phyloP scores from a whole-genome alignment of 2,329 filamentous ascomycete genomes.

The Didymella keratinophila region DNA sequence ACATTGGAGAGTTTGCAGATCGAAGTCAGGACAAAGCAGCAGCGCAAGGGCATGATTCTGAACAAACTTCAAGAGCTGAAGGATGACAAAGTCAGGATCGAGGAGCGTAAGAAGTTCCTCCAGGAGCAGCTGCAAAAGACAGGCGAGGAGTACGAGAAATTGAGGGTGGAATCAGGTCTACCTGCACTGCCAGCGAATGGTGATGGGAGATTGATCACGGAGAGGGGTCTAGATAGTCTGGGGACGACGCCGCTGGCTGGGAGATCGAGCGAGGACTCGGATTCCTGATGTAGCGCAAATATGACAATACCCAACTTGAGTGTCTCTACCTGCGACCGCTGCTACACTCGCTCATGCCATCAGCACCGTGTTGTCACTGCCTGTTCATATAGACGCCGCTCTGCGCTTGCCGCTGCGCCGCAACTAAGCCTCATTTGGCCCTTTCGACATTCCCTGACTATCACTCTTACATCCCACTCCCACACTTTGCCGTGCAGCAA shows the following conservation, averaged over 20 bases:
- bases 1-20: slow-evolving; percentile 70
- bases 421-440: background rate
- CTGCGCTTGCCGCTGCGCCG: too few relatives aligned
- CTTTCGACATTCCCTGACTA: background rate
- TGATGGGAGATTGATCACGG: slow-evolving; percentile 40
- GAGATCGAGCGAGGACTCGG: slow-evolving; percentile 31
- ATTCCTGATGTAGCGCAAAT: background rate
- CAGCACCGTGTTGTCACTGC: too few relatives aligned
- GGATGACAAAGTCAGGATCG: slow-evolving; percentile 72
- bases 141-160: slow-evolving; percentile 71
- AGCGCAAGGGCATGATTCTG: slow-evolving; percentile 64
- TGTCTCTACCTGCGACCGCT: background rate
- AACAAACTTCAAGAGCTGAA: slow-evolving; percentile 71
- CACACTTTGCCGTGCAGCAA: too few relatives aligned
- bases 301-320: background rate
- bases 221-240: slow-evolving; percentile 48
- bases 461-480: too few relatives aligned
- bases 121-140: slow-evolving; percentile 83
- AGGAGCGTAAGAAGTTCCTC: slow-evolving; percentile 76
- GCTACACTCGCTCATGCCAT: background rate
- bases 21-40: slow-evolving; percentile 69
- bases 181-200: slow-evolving; percentile 43
- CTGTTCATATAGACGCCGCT: too few relatives aligned
- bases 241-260: slow-evolving; percentile 46
- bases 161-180: slow-evolving; percentile 60